Conservation (phyloP, 257 asterid species). For the Capsicum rhomboideum region DNA sequence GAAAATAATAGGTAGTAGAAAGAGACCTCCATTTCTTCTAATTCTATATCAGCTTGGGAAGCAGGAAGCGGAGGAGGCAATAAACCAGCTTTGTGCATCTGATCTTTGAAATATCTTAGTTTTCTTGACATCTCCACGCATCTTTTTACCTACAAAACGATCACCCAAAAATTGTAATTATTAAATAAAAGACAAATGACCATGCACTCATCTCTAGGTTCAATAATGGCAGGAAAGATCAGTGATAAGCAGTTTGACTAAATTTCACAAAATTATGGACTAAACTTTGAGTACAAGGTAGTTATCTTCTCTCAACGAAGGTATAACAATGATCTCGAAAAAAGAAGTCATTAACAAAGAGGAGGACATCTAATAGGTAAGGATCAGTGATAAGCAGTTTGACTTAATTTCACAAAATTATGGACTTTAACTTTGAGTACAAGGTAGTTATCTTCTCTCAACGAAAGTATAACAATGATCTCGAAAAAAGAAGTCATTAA, state of each 20-base stretch:
- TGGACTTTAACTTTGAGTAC: too few species aligned
- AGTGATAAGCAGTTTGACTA: neutral
- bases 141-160: slow-evolving; percentile 67
- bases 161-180: neutral
- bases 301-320: neutral
- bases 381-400: too few species aligned
- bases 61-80: slow-evolving; percentile 52
- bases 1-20: neutral
- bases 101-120: slow-evolving; percentile 84
- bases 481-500: too few species aligned
- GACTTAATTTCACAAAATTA: too few species aligned
- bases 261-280: neutral
- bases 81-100: slow-evolving; percentile 81
- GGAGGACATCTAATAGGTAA: neutral
- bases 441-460: too few species aligned
- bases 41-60: slow-evolving; percentile 73
- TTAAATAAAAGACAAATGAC: neutral
- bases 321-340: neutral
- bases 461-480: too few species aligned
- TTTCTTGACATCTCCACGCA: slow-evolving; percentile 98
- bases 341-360: neutral
- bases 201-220: neutral
- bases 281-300: neutral
- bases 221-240: neutral
- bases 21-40: slow-evolving; percentile 86